These are phyloP conservation scores for Tuber microsphaerosporum DNA, from an alignment of 495 filamentous ascomycete genomes.

Conservation along the genomic window DNA sequence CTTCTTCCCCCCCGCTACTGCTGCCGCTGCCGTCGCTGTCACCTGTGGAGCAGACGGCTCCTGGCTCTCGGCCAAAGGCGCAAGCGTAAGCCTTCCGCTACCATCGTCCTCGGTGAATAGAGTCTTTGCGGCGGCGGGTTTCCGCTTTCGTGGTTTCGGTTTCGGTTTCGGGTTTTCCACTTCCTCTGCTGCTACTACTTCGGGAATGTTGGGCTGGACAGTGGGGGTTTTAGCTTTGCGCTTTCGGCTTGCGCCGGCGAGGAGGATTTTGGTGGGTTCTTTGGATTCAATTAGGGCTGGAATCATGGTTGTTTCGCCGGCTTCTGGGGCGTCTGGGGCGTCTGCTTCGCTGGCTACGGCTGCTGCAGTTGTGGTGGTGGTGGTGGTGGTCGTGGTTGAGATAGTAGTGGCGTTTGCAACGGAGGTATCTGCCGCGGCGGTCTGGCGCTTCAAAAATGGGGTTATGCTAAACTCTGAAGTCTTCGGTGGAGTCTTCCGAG, in stretches of 20 bases:
- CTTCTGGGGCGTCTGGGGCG: conserved; percentile 4
- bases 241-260: conserved; percentile 34
- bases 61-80: conserved; percentile 14
- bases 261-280: conserved; percentile 26
- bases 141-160: conserved; percentile 36
- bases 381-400: conserved; percentile 8
- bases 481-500: conserved; percentile 17
- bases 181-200: conserved; percentile 23
- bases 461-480: conserved; percentile 36
- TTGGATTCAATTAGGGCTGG: conserved; percentile 22
- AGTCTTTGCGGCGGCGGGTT: conserved; percentile 56
- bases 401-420: conserved; percentile 12
- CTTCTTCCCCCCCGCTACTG: background rate
- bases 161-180: conserved; percentile 39
- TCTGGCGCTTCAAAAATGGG: conserved; percentile 35
- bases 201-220: background rate
- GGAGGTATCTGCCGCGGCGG: conserved; percentile 11
- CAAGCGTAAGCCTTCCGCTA: conserved; percentile 27
- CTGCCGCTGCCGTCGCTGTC: background rate
- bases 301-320: conserved; percentile 18
- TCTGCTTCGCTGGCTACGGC: background rate
- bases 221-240: conserved; percentile 15
- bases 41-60: background rate
- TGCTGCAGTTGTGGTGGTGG: conserved; percentile 17
- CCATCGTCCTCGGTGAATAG: conserved; percentile 39